These are phyloP conservation scores for Pseudocercospora crystallina DNA, from an alignment of 2,329 filamentous ascomycete genomes.

Conservation along the genomic window DNA sequence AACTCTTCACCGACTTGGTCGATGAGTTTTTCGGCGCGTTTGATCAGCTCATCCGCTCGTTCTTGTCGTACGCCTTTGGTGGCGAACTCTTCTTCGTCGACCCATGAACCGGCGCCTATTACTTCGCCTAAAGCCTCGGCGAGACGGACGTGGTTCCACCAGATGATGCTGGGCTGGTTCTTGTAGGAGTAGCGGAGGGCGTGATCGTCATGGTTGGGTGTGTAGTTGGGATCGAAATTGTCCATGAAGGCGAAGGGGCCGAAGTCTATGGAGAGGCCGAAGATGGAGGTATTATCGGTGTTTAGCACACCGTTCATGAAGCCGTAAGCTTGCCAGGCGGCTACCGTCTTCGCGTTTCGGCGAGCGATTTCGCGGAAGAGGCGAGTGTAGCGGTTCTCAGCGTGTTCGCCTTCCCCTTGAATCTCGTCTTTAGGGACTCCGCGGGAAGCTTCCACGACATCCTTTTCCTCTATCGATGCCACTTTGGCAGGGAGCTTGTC, in stretches of 20 bases:
- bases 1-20: constrained; percentile 80
- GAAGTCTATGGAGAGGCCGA: constrained; percentile 87
- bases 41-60: constrained; percentile 68
- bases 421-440: constrained; percentile 51
- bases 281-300: constrained; percentile 93
- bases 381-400: constrained; percentile 83
- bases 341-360: constrained; percentile 83
- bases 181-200: constrained; percentile 85
- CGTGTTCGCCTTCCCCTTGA: constrained; percentile 63
- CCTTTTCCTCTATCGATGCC: constrained; percentile 48
- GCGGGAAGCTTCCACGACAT: constrained; percentile 43
- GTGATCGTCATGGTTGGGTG: constrained; percentile 93
- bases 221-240: constrained; percentile 91
- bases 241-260: constrained; percentile 98
- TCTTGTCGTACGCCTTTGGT: constrained; percentile 69
- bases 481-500: constrained; percentile 68
- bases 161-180: constrained; percentile 93
- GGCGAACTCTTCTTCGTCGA: constrained; percentile 72
- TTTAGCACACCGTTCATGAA: constrained; percentile 99
- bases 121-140: constrained; percentile 88
- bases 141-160: constrained; percentile 95
- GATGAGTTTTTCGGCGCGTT: constrained; percentile 81
- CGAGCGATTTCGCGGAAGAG: constrained; percentile 85
- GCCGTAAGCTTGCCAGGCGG: constrained; percentile 95
- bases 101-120: constrained; percentile 70